Evolutionary conservation across 345 rosid genomes (phyloP).

Genomic region (Salix dunnii): DNA sequence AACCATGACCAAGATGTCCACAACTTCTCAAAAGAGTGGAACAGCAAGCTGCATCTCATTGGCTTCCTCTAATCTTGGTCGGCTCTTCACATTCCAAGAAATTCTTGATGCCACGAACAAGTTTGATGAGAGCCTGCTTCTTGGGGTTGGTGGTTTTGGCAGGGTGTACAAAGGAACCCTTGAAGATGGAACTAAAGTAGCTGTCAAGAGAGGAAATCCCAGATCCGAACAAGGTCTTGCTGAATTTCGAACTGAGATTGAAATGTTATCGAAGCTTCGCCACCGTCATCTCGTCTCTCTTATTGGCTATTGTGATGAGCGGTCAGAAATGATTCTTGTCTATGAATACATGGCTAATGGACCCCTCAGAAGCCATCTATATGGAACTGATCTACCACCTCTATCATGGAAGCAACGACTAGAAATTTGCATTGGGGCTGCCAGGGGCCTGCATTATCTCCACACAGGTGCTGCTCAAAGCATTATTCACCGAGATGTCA

Average conservation of each 20-base stretch:
- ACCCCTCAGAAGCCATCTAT: constrained; percentile 90
- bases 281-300: constrained; percentile 97
- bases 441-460: constrained; percentile 94
- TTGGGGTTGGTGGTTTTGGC: constrained; percentile 98
- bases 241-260: constrained; percentile 95
- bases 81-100: constrained; percentile 80
- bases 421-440: constrained; percentile 96
- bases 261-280: constrained; percentile 93
- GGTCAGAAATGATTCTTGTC: constrained; percentile 91
- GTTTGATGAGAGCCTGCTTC: constrained; percentile 79
- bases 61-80: constrained; percentile 73
- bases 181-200: constrained; percentile 83
- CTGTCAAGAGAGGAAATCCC: constrained; percentile 99
- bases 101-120: constrained; percentile 90
- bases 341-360: constrained; percentile 99
- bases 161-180: constrained; percentile 88
- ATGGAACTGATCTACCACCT: constrained; percentile 82
- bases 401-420: constrained; percentile 94
- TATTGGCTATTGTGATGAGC: constrained; percentile 95
- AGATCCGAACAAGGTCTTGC: constrained; percentile 98
- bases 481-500: constrained; percentile 96
- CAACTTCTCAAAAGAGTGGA: constrained; percentile 79
- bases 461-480: constrained; percentile 98
- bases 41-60: constrained; percentile 86
- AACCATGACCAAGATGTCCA: constrained; percentile 75